phyloP scores from a whole-genome alignment of 805 yeast species.

The Cephaloascus albidus region DNA sequence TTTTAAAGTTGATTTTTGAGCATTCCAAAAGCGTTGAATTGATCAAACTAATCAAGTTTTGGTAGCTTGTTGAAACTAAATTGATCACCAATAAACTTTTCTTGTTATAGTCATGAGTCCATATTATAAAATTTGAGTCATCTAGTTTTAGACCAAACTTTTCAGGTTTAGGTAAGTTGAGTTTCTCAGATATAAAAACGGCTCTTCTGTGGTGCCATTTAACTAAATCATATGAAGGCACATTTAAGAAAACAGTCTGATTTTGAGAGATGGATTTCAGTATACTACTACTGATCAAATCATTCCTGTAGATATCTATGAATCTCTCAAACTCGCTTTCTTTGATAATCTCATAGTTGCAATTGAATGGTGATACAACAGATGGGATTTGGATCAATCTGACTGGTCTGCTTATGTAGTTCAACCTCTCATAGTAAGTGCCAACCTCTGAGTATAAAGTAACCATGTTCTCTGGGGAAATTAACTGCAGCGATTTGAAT shows the following conservation, averaged over 20 bases:
- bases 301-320: background rate
- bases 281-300: too few relatives aligned
- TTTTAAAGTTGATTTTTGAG: background rate
- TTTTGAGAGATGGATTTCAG: background rate
- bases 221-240: constrained; percentile 1
- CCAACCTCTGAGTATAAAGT: constrained; percentile 70
- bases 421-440: constrained; percentile 53
- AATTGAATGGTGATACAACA: background rate
- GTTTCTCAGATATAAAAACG: constrained; percentile 5
- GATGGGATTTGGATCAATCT: constrained; percentile 8
- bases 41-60: background rate
- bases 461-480: constrained; percentile 10
- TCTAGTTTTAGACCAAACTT: background rate
- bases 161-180: constrained; percentile 1
- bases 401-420: constrained; percentile 27
- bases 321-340: background rate
- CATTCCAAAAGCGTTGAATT: background rate
- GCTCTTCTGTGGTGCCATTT: constrained; percentile 35
- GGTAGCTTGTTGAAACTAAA: background rate
- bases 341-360: background rate
- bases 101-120: background rate
- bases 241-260: background rate
- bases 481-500: background rate
- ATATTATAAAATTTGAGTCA: background rate
- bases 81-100: background rate